phyloP scores from a whole-genome alignment of 371 early-diverging fungal genomes.

The Circinella umbellata region DNA sequence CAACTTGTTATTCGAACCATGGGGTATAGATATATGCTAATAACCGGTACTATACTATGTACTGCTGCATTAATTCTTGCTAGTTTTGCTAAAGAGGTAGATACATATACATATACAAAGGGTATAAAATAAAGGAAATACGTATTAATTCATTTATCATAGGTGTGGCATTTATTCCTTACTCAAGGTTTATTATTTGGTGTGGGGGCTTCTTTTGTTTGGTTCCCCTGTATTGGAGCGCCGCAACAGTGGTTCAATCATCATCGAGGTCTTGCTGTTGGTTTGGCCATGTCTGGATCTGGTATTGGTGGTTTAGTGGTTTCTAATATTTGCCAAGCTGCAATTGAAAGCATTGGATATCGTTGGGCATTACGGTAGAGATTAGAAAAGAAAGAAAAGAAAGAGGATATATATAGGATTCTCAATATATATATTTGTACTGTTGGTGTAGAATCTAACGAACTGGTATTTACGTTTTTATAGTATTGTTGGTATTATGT shows the following conservation, averaged over 20 bases:
- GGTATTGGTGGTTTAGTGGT: conserved; percentile 72
- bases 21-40: conserved; percentile 60
- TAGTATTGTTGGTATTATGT: conserved; percentile 45
- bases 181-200: conserved; percentile 79
- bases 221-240: conserved; percentile 70
- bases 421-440: no score
- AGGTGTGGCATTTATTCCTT: conserved; percentile 69
- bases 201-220: conserved; percentile 68
- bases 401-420: no score
- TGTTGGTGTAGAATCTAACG: no score
- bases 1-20: conserved; percentile 52
- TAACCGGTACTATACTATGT: conserved; percentile 52
- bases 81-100: conserved; percentile 51
- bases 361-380: conserved; percentile 64
- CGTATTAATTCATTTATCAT: background rate
- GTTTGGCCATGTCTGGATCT: conserved; percentile 69
- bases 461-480: no score
- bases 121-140: background rate
- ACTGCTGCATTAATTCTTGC: conserved; percentile 65
- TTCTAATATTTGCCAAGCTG: conserved; percentile 60
- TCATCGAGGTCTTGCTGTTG: conserved; percentile 72
- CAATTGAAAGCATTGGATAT: conserved; percentile 55
- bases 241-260: conserved; percentile 75
- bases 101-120: background rate
- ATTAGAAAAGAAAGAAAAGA: no score